Evolutionary conservation across 1,284 basidiomycete genomes (phyloP).

Genomic region (Grifola frondosa): DNA sequence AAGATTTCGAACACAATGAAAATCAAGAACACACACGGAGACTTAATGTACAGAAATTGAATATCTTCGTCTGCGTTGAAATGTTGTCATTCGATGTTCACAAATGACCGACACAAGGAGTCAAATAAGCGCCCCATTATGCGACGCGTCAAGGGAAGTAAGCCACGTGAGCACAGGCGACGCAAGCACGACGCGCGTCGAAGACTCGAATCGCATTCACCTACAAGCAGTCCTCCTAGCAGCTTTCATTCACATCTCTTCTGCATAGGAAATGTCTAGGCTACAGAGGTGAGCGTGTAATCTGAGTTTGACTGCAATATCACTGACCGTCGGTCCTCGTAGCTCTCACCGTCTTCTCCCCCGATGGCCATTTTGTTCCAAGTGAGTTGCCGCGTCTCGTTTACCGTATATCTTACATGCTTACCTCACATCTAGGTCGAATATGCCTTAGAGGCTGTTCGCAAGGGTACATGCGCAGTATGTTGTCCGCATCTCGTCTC

Average conservation of each 20-base stretch:
- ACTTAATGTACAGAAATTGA: conserved; percentile 14
- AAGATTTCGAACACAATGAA: background rate
- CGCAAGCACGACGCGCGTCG: conserved; percentile 57
- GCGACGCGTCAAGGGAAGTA: conserved; percentile 10
- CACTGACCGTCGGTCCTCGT: background rate
- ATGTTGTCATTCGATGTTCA: conserved; percentile 4
- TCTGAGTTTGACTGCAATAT: too few relatives aligned
- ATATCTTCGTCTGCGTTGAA: conserved; percentile 19
- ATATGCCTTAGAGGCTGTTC: conserved; percentile 96
- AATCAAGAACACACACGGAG: background rate
- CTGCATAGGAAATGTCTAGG: too few relatives aligned
- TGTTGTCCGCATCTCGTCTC: conserved; percentile 27
- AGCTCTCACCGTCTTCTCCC: conserved; percentile 94
- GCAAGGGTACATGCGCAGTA: conserved; percentile 97
- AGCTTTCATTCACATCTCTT: conserved; percentile 1
- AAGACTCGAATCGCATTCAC: conserved; percentile 9
- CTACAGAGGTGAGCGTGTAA: too few relatives aligned
- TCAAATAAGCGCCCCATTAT: conserved; percentile 9
- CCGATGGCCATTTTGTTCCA: conserved; percentile 94
- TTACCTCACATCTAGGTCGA: conserved; percentile 71
- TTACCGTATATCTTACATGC: conserved; percentile 17
- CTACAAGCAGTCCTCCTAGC: background rate
- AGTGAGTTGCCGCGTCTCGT: conserved; percentile 40
- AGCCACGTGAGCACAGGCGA: conserved; percentile 23
- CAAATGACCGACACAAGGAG: background rate